Conservation (phyloP, 2,329 filamentous ascomycete species). For the Moelleriella libera region DNA sequence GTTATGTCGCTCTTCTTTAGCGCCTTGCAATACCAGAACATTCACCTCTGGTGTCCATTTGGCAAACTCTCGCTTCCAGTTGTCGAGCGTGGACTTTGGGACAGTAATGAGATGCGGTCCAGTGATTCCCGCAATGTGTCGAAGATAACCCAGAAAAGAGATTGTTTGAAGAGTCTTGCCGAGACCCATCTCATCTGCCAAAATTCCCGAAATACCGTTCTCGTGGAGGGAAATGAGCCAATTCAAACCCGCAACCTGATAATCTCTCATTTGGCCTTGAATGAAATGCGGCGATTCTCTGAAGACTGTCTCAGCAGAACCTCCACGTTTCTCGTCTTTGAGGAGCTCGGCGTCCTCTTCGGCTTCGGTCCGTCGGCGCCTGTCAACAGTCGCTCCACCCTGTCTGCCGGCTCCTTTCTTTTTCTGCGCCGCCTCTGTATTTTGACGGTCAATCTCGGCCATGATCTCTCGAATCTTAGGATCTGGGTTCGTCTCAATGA, state of each 20-base stretch:
- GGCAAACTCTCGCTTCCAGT: slow-evolving; percentile 91
- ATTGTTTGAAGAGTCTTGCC: slow-evolving; percentile 98
- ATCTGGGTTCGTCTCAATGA: slow-evolving; percentile 95
- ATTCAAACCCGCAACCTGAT: slow-evolving; percentile 89
- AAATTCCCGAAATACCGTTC: slow-evolving; percentile 95
- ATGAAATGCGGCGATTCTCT: slow-evolving; percentile 88
- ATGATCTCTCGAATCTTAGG: slow-evolving; percentile 90
- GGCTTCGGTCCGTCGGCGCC: slow-evolving; percentile 81
- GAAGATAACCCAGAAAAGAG: slow-evolving; percentile 85
- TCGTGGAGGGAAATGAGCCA: slow-evolving; percentile 97
- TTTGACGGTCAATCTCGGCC: slow-evolving; percentile 86
- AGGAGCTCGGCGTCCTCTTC: slow-evolving; percentile 87
- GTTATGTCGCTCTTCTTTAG: slow-evolving; percentile 79
- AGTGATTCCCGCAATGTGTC: slow-evolving; percentile 77
- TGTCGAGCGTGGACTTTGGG: slow-evolving; percentile 94
- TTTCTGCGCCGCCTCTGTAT: slow-evolving; percentile 55
- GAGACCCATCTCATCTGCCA: slow-evolving; percentile 97
- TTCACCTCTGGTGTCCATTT: slow-evolving; percentile 94
- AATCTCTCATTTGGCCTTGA: slow-evolving; percentile 83
- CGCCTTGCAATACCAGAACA: slow-evolving; percentile 83
- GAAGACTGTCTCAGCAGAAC: slow-evolving; percentile 78
- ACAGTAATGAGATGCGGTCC: slow-evolving; percentile 87
- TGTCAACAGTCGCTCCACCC: slow-evolving; percentile 67
- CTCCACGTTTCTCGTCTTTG: slow-evolving; percentile 79
- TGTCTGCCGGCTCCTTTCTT: slow-evolving; percentile 68